Base-by-base conservation (phyloP, 2,329 filamentous ascomycete genomes). In the Aspergillus novofumigatus region DNA sequence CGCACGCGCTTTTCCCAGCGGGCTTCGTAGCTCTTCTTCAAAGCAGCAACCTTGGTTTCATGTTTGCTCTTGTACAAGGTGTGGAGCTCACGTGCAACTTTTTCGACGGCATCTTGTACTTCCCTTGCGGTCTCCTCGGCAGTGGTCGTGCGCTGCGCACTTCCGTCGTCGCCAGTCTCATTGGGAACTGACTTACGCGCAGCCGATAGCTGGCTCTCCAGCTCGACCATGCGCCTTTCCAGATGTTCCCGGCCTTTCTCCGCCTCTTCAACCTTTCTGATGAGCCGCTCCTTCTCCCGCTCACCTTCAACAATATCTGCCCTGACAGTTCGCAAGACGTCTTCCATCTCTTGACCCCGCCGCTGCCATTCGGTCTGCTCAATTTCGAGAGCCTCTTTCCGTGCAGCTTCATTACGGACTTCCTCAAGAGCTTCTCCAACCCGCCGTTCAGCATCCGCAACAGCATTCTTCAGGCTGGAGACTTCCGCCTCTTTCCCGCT, bases 21-120 rank as follows among this genome's bases (percentile, higher is more conserved):
- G 49, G 84, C 84, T 73, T 97, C 91, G 76, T 97, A 87, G 68
- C 82, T 85, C 66, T 86, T 85, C 71, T 87, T 97, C 62, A 99
- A 81, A 3, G 92, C 93, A 1, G 90, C 85, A 48, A 97, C 93
- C 79, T 99, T 99, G 61, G 88, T 91, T 78, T 97, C 93, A 72
- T 99, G 94, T 78, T 99, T 99, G 70, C 89, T 87, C 78, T 97
- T 97, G 83, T 99, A 99, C 10, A 96, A 82, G 0, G 88, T 83
- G 72, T 99, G 94, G 44, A 99, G 82, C 70, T 99, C 94, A 29
- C 91, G 85, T n/a, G 93, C 92, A 44, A 97, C 92, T 63, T 92
- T 91, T 75, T 96, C 91, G 23, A 93, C 89, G 1, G 89, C 89
- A 48, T 90, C 81, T 69, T 97, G 92, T 51, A 96, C 89, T 62